Base-by-base conservation (phyloP, 2,329 filamentous ascomycete species). In the Hymenoscyphus linearis region DNA sequence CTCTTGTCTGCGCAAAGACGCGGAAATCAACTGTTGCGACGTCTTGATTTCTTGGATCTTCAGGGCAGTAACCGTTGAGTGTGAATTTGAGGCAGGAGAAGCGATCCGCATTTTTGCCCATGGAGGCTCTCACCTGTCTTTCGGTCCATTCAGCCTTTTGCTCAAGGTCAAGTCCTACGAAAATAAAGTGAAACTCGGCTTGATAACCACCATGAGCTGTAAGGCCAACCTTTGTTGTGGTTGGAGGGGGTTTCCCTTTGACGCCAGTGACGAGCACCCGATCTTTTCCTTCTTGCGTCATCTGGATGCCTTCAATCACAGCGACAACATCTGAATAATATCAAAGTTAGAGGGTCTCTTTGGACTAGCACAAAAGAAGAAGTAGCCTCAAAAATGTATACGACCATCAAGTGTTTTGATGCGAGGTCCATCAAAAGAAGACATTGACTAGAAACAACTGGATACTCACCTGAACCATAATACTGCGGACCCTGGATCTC, bases 231-330 rank as follows among this genome's bases (percentile, higher is more conserved):
- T 76, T 77, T 1, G 75, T 77, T 0, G 75, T 76, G 0, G 72
- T 55, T 2, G 74, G 74, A 0, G 75, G 73, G 1, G 78, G 75
- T 2, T 67, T 62, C 70, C 71, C 65, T 67, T 66, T 64, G 56
- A 55, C 50, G 55, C 57, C 66, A 83, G 78, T 64, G 82, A 82
- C 59, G 55, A 62, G 34, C 68, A 68, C 58, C 60, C 70, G 76
- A 65, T 84, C 77, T 18, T 72, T 71, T 1, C 76, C 77, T 10
- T 80, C 61, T 64, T 84, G 78, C 60, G 81, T 78, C 67, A 84
- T 82, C 60, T 74, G 77, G 50, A 84, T 72, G 25, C 77, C 74
- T 58, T 77, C 73, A 16, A 74, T 63, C 52, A 64, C 64, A 13
- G 72, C 72, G 0, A 70, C 72, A 3, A 74, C 73, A 62, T 74